phyloP scores from a whole-genome alignment of 1,284 basidiomycete species.

The Phenoliferia sp. region DNA sequence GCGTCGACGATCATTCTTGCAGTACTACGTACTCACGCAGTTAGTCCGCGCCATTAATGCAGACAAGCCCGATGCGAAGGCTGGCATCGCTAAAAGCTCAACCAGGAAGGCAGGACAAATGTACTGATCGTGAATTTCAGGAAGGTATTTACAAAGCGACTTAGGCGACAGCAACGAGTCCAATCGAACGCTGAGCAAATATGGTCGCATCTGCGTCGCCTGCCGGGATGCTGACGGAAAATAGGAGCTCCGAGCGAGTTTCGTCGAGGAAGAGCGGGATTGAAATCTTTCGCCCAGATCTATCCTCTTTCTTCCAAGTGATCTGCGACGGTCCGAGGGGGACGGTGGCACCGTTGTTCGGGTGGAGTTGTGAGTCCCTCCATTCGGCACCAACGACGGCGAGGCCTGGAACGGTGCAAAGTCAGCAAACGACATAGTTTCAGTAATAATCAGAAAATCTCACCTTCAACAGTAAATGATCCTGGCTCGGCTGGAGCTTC shows the following conservation, averaged over 20 bases:
- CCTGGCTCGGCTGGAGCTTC: constrained; percentile 66
- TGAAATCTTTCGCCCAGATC: constrained; percentile 14
- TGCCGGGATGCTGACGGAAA: constrained; percentile 87
- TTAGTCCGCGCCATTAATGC: too few species aligned
- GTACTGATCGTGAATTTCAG: too few species aligned
- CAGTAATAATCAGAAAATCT: constrained; percentile 34
- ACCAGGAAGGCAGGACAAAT: too few species aligned
- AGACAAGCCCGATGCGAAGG: too few species aligned
- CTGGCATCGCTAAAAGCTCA: too few species aligned
- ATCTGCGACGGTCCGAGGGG: constrained; percentile 72
- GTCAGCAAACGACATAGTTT: constrained; percentile 1
- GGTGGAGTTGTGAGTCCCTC: constrained; percentile 58
- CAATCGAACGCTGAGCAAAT: constrained; percentile 28
- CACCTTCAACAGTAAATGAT: constrained; percentile 80
- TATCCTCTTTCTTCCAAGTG: constrained; percentile 57
- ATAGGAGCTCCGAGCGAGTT: constrained; percentile 32
- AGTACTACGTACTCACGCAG: too few species aligned
- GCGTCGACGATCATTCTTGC: too few species aligned
- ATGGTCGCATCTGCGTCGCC: constrained; percentile 47
- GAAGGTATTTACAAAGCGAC: background rate
- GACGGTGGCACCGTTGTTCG: constrained; percentile 77
- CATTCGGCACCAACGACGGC: constrained; percentile 79
- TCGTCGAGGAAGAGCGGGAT: constrained; percentile 28
- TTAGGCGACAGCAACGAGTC: constrained; percentile 14
- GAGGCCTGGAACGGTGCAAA: constrained; percentile 55